Evolutionary conservation across 2,329 filamentous ascomycete species (phyloP).

Genomic region (Pseudogymnoascus sp.): DNA sequence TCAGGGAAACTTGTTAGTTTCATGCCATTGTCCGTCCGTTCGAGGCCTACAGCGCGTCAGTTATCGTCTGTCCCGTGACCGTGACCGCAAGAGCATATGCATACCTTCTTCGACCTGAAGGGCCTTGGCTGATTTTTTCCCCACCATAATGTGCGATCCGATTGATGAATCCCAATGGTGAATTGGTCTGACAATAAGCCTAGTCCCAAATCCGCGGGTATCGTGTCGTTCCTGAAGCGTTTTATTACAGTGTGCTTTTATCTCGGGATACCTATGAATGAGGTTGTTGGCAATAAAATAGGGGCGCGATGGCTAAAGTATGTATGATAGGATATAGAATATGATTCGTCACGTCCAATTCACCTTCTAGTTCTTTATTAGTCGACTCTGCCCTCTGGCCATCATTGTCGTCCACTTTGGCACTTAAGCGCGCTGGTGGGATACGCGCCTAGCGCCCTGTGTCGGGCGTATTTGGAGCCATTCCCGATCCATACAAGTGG

Average conservation of each 20-base stretch:
- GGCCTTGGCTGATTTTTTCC: conserved; percentile 30
- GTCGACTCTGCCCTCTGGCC: not conserved
- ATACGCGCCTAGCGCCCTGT: conserved; percentile 7
- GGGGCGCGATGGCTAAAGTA: not conserved
- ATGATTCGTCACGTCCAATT: conserved; percentile 6
- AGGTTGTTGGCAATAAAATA: not conserved
- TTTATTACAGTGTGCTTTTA: not conserved
- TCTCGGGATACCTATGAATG: not conserved
- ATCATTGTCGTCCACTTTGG: conserved; percentile 8
- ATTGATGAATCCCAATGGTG: not conserved
- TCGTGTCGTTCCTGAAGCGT: not conserved
- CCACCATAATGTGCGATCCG: conserved; percentile 22
- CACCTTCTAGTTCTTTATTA: not conserved
- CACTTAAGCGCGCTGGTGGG: conserved; percentile 8
- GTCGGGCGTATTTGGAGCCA: conserved; percentile 2
- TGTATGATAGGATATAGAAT: conserved; percentile 6
- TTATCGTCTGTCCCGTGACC: conserved; percentile 8
- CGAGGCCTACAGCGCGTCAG: conserved; percentile 55
- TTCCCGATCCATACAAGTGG: conserved; percentile 2
- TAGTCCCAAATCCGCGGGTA: not conserved
- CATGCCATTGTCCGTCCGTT: conserved; percentile 97
- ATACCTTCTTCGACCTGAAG: conserved; percentile 29
- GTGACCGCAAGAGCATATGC: conserved; percentile 8
- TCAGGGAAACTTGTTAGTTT: conserved; percentile 91
- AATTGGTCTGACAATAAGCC: not conserved